A percentile compares a stretch with the other conserved stretches of the same genome.
phyloP scores from a whole-genome alignment of 139 green algal species.

The Pleodorina starrii region DNA sequence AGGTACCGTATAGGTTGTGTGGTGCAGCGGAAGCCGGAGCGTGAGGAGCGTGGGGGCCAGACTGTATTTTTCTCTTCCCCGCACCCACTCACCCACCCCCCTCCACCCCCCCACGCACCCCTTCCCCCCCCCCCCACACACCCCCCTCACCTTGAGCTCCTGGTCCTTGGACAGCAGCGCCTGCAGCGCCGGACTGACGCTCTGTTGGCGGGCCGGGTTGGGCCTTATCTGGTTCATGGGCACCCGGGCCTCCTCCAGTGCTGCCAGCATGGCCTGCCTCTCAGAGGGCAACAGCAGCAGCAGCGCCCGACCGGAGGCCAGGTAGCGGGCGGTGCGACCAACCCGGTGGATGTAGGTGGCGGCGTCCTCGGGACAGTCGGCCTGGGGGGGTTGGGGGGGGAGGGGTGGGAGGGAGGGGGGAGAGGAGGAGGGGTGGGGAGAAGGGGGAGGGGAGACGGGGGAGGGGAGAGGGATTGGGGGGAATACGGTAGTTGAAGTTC shows the following conservation, averaged over 20 bases:
- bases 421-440: too few relatives aligned
- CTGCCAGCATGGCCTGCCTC: slow-evolving; percentile 70
- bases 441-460: too few relatives aligned
- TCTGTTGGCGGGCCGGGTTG: slow-evolving; percentile 87
- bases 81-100: too few relatives aligned
- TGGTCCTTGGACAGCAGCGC: slow-evolving; percentile 89
- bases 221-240: slow-evolving; percentile 83
- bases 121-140: background rate
- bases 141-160: slow-evolving; percentile 84
- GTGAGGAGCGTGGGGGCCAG: too few relatives aligned
- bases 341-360: slow-evolving; percentile 95
- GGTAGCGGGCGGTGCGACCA: slow-evolving; percentile 72
- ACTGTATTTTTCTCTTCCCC: too few relatives aligned
- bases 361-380: slow-evolving; percentile 96
- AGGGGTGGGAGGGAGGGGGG: too few relatives aligned
- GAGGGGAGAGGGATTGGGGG: too few relatives aligned
- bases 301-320: slow-evolving; percentile 76
- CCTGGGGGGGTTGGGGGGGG: slow-evolving; percentile 53
- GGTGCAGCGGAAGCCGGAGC: too few relatives aligned
- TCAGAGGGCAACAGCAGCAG: slow-evolving; percentile 87
- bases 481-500: too few relatives aligned
- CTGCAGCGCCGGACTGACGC: slow-evolving; percentile 81
- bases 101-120: background rate
- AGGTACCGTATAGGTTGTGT: too few relatives aligned
- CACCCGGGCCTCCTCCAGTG: slow-evolving; percentile 85